Base-by-base conservation (phyloP, 2,329 filamentous ascomycete genomes). In the Byssoonygena ceratinophila region DNA sequence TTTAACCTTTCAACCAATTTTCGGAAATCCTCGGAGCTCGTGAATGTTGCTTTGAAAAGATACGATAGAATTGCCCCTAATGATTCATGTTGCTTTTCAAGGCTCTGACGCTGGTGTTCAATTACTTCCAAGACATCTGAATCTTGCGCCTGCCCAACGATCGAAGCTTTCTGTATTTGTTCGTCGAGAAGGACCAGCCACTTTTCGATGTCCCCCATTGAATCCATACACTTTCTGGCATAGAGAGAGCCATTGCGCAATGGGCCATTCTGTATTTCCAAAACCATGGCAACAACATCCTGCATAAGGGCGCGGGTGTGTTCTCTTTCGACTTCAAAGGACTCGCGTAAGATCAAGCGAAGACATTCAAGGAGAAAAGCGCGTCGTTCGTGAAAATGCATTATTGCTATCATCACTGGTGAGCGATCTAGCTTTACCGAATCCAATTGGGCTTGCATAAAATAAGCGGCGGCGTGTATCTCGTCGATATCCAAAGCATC, bases 401-500 rank as follows among this genome's bases (percentile, higher is more conserved):
- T 85, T 58, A 96, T 80, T 55, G 85, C 85, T 60, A 85, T 84
- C 65, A 90, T 83, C 51, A 88, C 76, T 55, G 87, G 76, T 2
- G 87, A 77, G 22, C 87, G 81, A 55, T 87, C 87, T 4, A 89
- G 74, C 14, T 79, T 74, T 41, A 79, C 75, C 14, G 81, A 76
- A 59, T 90, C 83, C 34, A 81, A 77, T 64, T 87, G 79, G 16
- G 86, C 82, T 52, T 84, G 82, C 48, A 94, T 73, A 53, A 94
- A 80, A 46, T 92, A 78, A 59, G 79, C 77, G 8, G 88, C 86
- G 16, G 91, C 85, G 61, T 92, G 81, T 53, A 94, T 66, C 69
- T 98, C 94, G 69, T 98, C 90, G 49, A 98, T 76, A 62, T 95
- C 83, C 56, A 96, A 76, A 60, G 88, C 87, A 67, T 97, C 90